Evolutionary conservation across 805 yeast species (phyloP).

Genomic region (Scheffersomyces stipitis): DNA sequence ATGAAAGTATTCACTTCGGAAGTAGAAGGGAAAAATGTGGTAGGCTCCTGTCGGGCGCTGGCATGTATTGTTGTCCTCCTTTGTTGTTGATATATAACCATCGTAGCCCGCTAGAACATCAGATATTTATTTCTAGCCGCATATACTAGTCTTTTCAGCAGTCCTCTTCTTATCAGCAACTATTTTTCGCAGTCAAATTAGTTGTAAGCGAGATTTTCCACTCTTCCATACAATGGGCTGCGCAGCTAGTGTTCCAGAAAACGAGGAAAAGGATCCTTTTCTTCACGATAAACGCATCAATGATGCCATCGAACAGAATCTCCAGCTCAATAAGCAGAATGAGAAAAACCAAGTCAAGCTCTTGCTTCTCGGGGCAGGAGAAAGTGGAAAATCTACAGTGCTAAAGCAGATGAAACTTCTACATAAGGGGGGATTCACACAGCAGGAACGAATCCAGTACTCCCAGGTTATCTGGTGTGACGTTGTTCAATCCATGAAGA

Average conservation of each 20-base stretch:
- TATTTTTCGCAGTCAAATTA: no score
- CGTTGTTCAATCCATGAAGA: conserved; percentile 79
- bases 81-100: no score
- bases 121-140: no score
- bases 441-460: conserved; percentile 77
- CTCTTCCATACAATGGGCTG: conserved; percentile 89
- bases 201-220: no score
- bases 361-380: conserved; percentile 89
- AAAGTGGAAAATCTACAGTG: conserved; percentile 91
- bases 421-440: conserved; percentile 82
- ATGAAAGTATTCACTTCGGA: no score
- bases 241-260: conserved; percentile 48
- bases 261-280: conserved; percentile 52
- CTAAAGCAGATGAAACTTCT: conserved; percentile 82
- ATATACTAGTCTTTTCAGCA: no score
- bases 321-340: conserved; percentile 49
- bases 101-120: no score
- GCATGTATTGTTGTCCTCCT: no score
- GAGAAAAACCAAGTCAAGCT: conserved; percentile 66
- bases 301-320: conserved; percentile 62
- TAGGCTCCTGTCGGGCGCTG: no score
- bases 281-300: conserved; percentile 54
- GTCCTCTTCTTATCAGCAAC: no score
- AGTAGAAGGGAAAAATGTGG: no score
- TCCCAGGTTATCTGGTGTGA: conserved; percentile 92